A percentile compares a stretch with the other conserved stretches of the same genome.
Conservation (phyloP, 306 rosid species). For the Erythrophleum fordii region DNA sequence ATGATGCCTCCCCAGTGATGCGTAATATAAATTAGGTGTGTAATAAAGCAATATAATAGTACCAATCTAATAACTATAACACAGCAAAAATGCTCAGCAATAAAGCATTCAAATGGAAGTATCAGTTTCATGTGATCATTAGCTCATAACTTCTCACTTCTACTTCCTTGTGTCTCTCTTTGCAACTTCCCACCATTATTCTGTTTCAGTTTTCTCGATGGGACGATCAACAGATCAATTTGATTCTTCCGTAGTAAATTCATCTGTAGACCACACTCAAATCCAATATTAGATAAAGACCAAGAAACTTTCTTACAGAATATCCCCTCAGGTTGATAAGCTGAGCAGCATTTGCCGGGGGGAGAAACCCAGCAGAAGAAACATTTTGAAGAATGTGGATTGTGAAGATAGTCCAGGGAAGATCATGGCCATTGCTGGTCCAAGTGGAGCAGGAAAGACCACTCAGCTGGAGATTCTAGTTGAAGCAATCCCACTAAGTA, state of each 20-base stretch:
- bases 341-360: slow-evolving; percentile 25
- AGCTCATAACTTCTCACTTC: too few species aligned
- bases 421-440: slow-evolving; percentile 57
- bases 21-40: too few species aligned
- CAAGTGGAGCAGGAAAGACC: slow-evolving; percentile 61
- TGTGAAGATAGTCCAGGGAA: slow-evolving; percentile 54
- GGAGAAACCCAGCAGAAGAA: slow-evolving; percentile 18
- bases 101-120: too few species aligned
- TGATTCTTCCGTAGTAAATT: too few species aligned
- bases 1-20: too few species aligned
- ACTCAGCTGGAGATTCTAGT: slow-evolving; percentile 53
- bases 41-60: too few species aligned
- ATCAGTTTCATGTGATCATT: too few species aligned
- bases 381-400: slow-evolving; percentile 43
- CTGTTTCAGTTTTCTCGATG: slow-evolving; percentile 30
- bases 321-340: slow-evolving; percentile 27
- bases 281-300: slow-evolving; percentile 38
- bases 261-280: background rate
- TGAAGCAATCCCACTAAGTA: slow-evolving; percentile 43
- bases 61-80: too few species aligned
- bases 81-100: too few species aligned
- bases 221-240: slow-evolving; percentile 18
- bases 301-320: slow-evolving; percentile 41
- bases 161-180: too few species aligned
- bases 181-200: too few species aligned